A percentile compares a stretch with the other conserved stretches of the same genome.
These are phyloP conservation scores for Puccinia sorghi DNA, from an alignment of 1,284 basidiomycete genomes.

Conservation along the genomic window DNA sequence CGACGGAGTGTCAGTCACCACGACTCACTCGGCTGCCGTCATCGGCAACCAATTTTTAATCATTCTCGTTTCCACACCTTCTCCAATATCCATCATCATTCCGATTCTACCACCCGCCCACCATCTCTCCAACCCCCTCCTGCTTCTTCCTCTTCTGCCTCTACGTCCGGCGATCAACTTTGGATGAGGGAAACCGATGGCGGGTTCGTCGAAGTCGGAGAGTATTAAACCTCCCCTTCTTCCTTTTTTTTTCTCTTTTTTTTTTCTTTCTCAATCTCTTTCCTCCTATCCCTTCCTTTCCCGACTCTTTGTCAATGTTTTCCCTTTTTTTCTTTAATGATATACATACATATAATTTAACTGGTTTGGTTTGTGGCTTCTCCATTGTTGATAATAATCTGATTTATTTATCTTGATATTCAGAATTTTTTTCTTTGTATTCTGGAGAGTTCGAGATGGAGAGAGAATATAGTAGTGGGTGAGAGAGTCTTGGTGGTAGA, in stretches of 20 bases:
- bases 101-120: background rate
- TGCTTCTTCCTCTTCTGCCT: background rate
- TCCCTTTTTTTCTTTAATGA: background rate
- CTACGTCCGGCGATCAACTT: background rate
- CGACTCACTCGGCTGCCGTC: background rate
- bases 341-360: too few relatives aligned
- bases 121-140: background rate
- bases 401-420: too few relatives aligned
- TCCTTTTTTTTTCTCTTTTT: background rate
- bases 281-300: too few relatives aligned
- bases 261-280: background rate
- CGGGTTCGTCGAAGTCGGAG: slow-evolving; percentile 47
- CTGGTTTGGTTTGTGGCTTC: too few relatives aligned
- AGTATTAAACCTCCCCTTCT: slow-evolving; percentile 6
- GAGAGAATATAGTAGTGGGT: too few relatives aligned
- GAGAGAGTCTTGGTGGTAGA: too few relatives aligned
- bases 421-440: too few relatives aligned
- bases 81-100: background rate
- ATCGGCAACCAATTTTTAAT: background rate
- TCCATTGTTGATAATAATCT: too few relatives aligned
- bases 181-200: slow-evolving; percentile 49
- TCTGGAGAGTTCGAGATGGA: too few relatives aligned
- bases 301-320: background rate
- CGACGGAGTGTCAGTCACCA: slow-evolving; percentile 3
- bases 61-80: background rate